These are phyloP conservation scores for Phaffomyces thermotolerans DNA, from an alignment of 805 yeast species.

Conservation along the genomic window DNA sequence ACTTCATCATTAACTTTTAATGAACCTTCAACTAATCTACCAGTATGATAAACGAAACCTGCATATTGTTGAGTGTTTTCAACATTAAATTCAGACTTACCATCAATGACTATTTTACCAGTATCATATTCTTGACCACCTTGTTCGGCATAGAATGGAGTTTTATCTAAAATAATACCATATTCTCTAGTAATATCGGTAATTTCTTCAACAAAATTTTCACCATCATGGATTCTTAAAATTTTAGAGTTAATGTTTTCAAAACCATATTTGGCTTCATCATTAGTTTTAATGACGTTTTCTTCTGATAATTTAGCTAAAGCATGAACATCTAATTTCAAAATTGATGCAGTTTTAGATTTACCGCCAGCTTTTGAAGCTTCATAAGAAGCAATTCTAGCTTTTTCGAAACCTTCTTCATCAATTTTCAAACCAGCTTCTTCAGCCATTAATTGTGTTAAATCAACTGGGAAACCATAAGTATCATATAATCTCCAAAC, in stretches of 20 bases:
- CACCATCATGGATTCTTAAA: conserved; percentile 64
- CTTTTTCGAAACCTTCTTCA: conserved; percentile 86
- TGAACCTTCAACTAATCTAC: conserved; percentile 70
- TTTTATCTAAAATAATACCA: conserved; percentile 81
- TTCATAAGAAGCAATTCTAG: conserved; percentile 82
- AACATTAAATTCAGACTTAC: conserved; percentile 79
- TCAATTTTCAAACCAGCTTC: conserved; percentile 92
- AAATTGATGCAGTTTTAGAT: conserved; percentile 46
- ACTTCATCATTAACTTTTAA: conserved; percentile 61
- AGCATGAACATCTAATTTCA: conserved; percentile 89
- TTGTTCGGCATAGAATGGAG: conserved; percentile 96
- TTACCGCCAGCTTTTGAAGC: conserved; percentile 88
- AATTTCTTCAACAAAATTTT: conserved; percentile 48
- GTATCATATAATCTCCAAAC: conserved; percentile 99
- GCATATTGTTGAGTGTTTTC: conserved; percentile 88
- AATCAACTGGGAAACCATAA: conserved; percentile 97
- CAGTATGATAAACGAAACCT: conserved; percentile 95
- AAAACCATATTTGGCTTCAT: conserved; percentile 64
- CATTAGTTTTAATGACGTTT: conserved; percentile 73
- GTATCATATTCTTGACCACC: conserved; percentile 99
- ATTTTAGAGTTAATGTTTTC: conserved; percentile 65
- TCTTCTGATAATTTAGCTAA: conserved; percentile 63
- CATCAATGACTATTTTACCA: conserved; percentile 88
- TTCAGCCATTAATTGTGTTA: conserved; percentile 97
- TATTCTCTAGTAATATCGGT: conserved; percentile 43